Evolutionary conservation across 2,329 filamentous ascomycete genomes (phyloP).

Genomic region (Fusarium guadeloupense): DNA sequence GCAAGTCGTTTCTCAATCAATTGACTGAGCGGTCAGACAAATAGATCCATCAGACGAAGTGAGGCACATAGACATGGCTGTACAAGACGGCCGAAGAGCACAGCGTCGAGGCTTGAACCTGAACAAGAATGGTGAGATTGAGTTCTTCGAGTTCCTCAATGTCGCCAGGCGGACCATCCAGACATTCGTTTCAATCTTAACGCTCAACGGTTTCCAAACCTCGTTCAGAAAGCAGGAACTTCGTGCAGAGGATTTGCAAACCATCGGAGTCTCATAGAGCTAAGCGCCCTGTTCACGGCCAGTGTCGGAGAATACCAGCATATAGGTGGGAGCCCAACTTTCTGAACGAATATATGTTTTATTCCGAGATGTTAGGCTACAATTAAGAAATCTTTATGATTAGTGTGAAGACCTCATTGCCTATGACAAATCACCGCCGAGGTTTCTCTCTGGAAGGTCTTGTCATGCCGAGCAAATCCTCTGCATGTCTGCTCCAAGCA

Average conservation of each 20-base stretch:
- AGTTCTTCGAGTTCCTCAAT: no score
- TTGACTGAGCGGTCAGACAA: no score
- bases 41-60: no score
- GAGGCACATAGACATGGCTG: no score
- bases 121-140: no score
- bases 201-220: conserved; percentile 11
- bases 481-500: conserved; percentile 75
- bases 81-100: no score
- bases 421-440: conserved; percentile 6
- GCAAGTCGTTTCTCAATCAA: no score
- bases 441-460: conserved; percentile 54
- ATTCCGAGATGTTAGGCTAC: not conserved
- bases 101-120: no score
- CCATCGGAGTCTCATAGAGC: not conserved
- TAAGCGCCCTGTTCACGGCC: not conserved
- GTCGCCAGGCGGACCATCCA: no score
- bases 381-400: not conserved
- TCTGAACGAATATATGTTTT: not conserved
- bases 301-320: not conserved
- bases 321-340: not conserved
- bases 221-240: no score
- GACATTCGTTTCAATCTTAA: not conserved
- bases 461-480: conserved; percentile 70
- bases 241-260: not conserved
- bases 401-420: not conserved